phyloP scores from a whole-genome alignment of 495 filamentous ascomycete species.

The Corynascus novoguineensis region DNA sequence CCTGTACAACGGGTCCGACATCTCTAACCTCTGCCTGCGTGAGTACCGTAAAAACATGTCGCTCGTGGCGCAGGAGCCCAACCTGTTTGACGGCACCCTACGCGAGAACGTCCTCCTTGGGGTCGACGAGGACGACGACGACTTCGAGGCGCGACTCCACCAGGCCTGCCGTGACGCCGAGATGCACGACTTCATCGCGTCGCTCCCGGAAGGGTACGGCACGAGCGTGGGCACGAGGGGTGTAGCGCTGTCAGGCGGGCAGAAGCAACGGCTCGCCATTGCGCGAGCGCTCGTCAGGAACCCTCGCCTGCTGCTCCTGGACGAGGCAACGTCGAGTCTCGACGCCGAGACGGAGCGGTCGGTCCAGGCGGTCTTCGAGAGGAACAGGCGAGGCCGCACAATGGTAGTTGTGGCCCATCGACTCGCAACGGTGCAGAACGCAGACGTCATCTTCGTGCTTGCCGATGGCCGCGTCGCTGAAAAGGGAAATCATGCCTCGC shows the following conservation, averaged over 20 bases:
- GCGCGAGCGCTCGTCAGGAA: conserved; percentile 71
- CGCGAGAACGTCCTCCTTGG: conserved; percentile 58
- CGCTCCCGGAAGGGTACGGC: conserved; percentile 54
- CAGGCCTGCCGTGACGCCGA: conserved; percentile 51
- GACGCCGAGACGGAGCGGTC: conserved; percentile 71
- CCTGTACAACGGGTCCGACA: conserved; percentile 44
- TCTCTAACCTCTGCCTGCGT: conserved; percentile 41
- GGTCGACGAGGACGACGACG: conserved; percentile 33
- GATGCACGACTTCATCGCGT: conserved; percentile 55
- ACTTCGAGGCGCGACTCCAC: conserved; percentile 40
- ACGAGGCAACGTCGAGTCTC: conserved; percentile 73
- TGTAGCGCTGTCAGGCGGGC: conserved; percentile 66
- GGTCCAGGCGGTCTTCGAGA: conserved; percentile 66
- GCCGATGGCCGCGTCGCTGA: conserved; percentile 51
- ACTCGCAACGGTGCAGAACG: conserved; percentile 52
- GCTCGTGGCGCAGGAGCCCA: conserved; percentile 55
- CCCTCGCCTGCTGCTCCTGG: conserved; percentile 66
- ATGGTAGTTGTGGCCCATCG: conserved; percentile 73
- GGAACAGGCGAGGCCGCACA: conserved; percentile 57
- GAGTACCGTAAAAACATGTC: conserved; percentile 52
- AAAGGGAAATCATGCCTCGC: conserved; percentile 44
- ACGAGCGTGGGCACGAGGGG: conserved; percentile 62
- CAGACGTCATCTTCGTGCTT: conserved; percentile 54
- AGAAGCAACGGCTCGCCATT: conserved; percentile 71
- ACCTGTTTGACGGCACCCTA: conserved; percentile 56